A percentile compares a stretch with the other conserved stretches of the same genome.
Conservation (phyloP, 768 basidiomycete genomes). For the Sutorius australiensis region DNA sequence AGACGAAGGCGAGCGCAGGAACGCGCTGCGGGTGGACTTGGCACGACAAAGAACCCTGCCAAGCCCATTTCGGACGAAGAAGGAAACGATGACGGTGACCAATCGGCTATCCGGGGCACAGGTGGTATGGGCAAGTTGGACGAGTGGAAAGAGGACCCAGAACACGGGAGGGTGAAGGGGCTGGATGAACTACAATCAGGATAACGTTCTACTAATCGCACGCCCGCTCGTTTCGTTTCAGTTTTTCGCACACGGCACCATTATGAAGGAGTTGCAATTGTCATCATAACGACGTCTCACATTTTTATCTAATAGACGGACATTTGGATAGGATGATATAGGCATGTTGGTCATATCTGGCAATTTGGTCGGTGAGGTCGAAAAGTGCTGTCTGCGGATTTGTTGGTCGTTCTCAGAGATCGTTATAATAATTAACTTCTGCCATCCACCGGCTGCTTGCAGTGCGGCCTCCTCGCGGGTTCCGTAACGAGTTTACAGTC, state of each 20-base stretch:
- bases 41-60: conserved; percentile 18
- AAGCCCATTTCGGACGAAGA: conserved; percentile 24
- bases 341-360: conserved; percentile 26
- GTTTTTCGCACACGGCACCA: conserved; percentile 6
- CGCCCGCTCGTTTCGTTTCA: conserved; percentile 9
- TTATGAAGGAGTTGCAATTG: conserved; percentile 25
- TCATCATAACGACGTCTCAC: conserved; percentile 19
- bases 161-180: conserved; percentile 13
- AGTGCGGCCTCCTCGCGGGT: conserved; percentile 31
- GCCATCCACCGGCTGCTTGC: conserved; percentile 24
- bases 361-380: conserved; percentile 17
- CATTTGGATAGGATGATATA: conserved; percentile 30
- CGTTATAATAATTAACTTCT: conserved; percentile 24
- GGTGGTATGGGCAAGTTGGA: conserved; percentile 4
- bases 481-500: conserved; percentile 7
- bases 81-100: conserved; percentile 18
- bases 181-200: conserved; percentile 21
- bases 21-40: conserved; percentile 44
- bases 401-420: conserved; percentile 10
- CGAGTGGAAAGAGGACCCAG: conserved; percentile 19
- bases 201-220: conserved; percentile 15
- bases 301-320: conserved; percentile 37
- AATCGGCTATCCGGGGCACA: conserved; percentile 1
- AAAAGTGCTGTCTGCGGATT: conserved; percentile 12
- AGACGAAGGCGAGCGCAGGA: conserved; percentile 70